Base-by-base conservation (phyloP, 768 basidiomycete genomes). In the Trichaptum fuscoviolaceum region DNA sequence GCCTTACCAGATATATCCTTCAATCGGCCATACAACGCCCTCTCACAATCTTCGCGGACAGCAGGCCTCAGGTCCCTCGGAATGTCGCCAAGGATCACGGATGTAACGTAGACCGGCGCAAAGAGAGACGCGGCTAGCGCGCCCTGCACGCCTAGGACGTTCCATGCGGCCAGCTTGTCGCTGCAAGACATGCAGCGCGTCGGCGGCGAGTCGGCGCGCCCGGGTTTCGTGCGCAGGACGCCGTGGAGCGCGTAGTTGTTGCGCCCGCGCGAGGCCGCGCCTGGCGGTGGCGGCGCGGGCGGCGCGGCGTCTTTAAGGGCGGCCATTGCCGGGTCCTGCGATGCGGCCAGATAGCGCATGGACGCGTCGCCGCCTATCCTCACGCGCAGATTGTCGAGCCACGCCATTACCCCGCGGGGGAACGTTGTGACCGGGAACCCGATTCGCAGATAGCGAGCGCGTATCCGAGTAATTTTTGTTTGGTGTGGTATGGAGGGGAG, bases 151-250 rank as follows among this genome's bases (percentile, higher is more conserved):
- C 96, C 96, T 3, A 94, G 79, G 0, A 90, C 84, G 65, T 83
- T 87, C 95, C 95, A 99, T 5, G 84, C 78, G 0, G 94, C 93
- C 57, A 99, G 89, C 77, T 99, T 99, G 75, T 99, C 96, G 70
- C 91, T 93, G 77, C 96, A 99, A 0, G 95, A 93, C 89, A 97
- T 92, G 71, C 85, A 93, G 0, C 85, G 74, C 1, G 96, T 93
- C 0, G 87, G 87, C 0, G 88, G 88, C 0, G 95, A 90, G 73
- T 99, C 96, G 0, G 93, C 91, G 64, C 96, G 87, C 1, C 95
- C 96, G 6, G 96, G 96, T 73, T 98, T 99, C 0, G 96, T 97
- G 35, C 96, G 91, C 59, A 98, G 77, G 9, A 90, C 88, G 6
- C 93, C 91, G 24, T 87, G 77, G 20, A 88, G 80, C 5, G 84